Evolutionary conservation across 306 rosid species (phyloP).

Genomic region (Erythrophleum fordii): DNA sequence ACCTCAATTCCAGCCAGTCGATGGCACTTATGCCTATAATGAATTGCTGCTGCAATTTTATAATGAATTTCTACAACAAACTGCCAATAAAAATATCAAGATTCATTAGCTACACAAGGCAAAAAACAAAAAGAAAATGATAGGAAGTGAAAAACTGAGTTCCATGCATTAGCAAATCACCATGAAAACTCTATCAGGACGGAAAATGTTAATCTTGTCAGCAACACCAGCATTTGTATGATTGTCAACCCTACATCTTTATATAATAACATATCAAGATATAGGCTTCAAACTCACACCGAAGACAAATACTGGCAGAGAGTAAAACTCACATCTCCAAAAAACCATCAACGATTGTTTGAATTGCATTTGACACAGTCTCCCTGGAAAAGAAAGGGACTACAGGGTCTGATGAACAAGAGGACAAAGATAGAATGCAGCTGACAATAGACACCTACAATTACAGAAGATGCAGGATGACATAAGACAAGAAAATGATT

Average conservation of each 20-base stretch:
- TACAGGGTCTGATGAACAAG: constrained; percentile 67
- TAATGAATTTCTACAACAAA: constrained; percentile 85
- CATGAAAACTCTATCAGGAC: constrained; percentile 91
- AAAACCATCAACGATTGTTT: constrained; percentile 90
- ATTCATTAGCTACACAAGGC: constrained; percentile 36
- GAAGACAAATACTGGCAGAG: constrained; percentile 3
- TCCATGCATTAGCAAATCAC: constrained; percentile 45
- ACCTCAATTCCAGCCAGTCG: constrained; percentile 85
- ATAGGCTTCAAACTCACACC: constrained; percentile 5
- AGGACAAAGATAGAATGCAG: constrained; percentile 76
- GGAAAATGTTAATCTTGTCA: constrained; percentile 87
- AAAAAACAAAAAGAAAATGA: constrained; percentile 27
- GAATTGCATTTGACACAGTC: constrained; percentile 59
- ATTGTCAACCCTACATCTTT: constrained; percentile 62
- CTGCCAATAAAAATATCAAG: constrained; percentile 55
- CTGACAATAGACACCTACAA: constrained; percentile 82
- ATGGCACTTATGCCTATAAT: constrained; percentile 87
- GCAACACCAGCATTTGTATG: constrained; percentile 53
- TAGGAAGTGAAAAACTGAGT: constrained; percentile 17
- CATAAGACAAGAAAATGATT: constrained; percentile 23
- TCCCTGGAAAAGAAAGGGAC: constrained; percentile 77
- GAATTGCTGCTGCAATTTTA: constrained; percentile 81
- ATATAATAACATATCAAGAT: constrained; percentile 40
- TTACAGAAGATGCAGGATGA: constrained; percentile 33
- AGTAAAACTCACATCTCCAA: constrained; percentile 66